Base-by-base conservation (phyloP, 768 basidiomycete genomes). In the Tremella yokohamensis region DNA sequence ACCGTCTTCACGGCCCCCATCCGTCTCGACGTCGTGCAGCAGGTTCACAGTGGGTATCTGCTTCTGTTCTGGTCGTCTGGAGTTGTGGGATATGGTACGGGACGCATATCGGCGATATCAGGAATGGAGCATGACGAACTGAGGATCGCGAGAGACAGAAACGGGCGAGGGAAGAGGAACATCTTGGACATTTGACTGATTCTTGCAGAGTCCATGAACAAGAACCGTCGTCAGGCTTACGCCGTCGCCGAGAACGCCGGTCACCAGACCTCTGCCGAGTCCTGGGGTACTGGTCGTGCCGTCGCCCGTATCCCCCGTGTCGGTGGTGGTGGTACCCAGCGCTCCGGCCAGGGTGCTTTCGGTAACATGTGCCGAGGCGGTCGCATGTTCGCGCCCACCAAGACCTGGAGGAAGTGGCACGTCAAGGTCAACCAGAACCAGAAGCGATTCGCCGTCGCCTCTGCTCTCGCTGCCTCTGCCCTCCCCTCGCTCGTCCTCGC, bases 291-390 rank as follows among this genome's bases (percentile, higher is more conserved):
- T 67, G 96, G 96, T 86, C 92, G 96, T 80, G 96, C 96, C 68
- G 96, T 99, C 65, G 94, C 94, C 24, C 96, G 96, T 92, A 98
- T 99, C 77, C 96, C 96, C 79, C 94, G 96, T 89, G 94, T 99
- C 64, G 90, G 90, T 76, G 96, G 96, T 77, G 88, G 89, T 76
- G 96, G 96, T 79, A 98, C 96, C 69, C 90, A 94, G 82, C 89
- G 96, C 68, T 93, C 96, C 57, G 96, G 96, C 61, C 94, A 94
- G 87, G 96, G 90, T 78, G 96, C 96, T 29, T 98, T 98, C 81
- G 96, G 96, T 76, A 98, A 98, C 88, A 98, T 99, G 96, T 98
- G 94, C 84, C 89, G 96, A 79, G 94, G 96, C 76, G 96, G 96
- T 82, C 91, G 96, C 77, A 98, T 99, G 96, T 98, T 99, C 80